Evolutionary conservation across 768 basidiomycete species (phyloP), one percentile per base, ranked within the genome.

Genomic region (Suillus lakei): DNA sequence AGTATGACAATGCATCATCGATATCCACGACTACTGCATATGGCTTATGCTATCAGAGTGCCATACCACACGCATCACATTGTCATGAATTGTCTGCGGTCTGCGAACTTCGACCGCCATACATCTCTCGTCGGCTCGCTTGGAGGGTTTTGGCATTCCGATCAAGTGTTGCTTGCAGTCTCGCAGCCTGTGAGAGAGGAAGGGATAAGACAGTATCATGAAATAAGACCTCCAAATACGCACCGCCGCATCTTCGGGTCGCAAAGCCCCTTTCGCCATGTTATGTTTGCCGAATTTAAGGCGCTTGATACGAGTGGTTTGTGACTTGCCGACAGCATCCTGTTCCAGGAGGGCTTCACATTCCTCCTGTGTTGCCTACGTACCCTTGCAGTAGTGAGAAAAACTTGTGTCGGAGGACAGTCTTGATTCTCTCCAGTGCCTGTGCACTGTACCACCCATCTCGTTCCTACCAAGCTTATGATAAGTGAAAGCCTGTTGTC

Each of bases 381-480:
- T 90, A 85, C 6, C 92, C 91, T 71, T 92, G 87, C 1, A 93
- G 80, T 18, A 93, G 79, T 34, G 88, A 85, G 78, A 92, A 91
- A 78, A 92, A 93, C 75, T 98, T 98, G 74, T 92, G 89, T 36
- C 94, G 86, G 18, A 96, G 81, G 64, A 98, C 85, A 5, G 85
- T 85, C 75, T 94, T 95, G 77, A 98, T 96, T 64, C 88, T 86
- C 68, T 94, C 92, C 64, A 96, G 83, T 4, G 90, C 86, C 67
- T 89, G 86, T 0, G 85, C 81, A 5, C 87, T 88, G 72, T 91
- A 98, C 96, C 96, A 98, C 2, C 96, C 96, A 70, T 95, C 92
- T 56, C 90, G 88, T 80, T 92, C 90, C 91, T 91, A 65, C 16
- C 36, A 41, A 61, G 54, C 30, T 16, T 64, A 34, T 70, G 48